Conservation (phyloP, 202 grass and related monocot species). For the Carex arenaria region DNA sequence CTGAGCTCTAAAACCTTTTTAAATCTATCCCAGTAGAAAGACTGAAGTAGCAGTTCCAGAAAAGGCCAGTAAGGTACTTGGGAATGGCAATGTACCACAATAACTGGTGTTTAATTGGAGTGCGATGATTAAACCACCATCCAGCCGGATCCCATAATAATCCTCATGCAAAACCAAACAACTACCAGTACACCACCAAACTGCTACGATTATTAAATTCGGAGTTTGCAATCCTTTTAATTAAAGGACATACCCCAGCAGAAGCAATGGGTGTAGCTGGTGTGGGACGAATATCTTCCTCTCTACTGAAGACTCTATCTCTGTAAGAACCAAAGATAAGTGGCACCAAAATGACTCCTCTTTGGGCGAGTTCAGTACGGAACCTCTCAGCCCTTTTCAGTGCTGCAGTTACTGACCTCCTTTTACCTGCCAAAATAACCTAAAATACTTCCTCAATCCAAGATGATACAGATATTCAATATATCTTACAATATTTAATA, state of each 20-base stretch:
- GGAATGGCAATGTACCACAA: background rate
- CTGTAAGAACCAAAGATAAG: constrained; percentile 73
- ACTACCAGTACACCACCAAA: background rate
- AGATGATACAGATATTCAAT: background rate
- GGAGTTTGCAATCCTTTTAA: background rate
- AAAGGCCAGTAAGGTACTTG: background rate
- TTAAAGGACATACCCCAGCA: constrained; percentile 53
- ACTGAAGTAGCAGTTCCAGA: background rate
- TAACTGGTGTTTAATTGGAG: background rate
- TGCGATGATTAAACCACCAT: background rate
- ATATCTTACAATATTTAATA: background rate
- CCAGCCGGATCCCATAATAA: background rate
- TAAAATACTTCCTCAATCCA: constrained; percentile 41
- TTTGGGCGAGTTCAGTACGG: constrained; percentile 68
- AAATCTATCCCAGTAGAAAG: background rate
- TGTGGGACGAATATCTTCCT: constrained; percentile 40
- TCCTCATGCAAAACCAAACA: background rate
- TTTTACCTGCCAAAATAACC: constrained; percentile 95
- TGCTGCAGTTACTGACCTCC: constrained; percentile 56
- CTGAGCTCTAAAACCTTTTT: background rate
- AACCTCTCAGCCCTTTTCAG: constrained; percentile 76
- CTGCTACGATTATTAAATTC: background rate
- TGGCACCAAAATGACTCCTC: constrained; percentile 86
- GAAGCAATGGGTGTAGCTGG: constrained; percentile 64
- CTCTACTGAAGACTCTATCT: constrained; percentile 50